phyloP scores from a whole-genome alignment of 1,139 yeast species.

The Yamadazyma dendronema region DNA sequence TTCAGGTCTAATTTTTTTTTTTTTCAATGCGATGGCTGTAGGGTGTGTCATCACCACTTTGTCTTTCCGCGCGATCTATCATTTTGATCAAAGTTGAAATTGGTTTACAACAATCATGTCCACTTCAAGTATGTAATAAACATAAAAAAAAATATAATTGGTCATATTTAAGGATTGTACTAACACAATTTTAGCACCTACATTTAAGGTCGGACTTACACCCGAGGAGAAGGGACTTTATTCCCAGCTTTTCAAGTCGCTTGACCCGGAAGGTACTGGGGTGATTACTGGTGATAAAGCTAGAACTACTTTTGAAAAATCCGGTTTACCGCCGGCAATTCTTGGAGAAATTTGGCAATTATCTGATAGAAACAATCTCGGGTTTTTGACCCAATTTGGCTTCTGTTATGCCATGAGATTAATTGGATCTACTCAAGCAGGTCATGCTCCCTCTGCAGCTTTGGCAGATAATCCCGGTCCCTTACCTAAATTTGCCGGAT shows the following conservation, averaged over 20 bases:
- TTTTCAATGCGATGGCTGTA: slow-evolving; percentile 8
- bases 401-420: slow-evolving; percentile 86
- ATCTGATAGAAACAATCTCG: slow-evolving; percentile 82
- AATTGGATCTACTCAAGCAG: slow-evolving; percentile 85
- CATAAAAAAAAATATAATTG: no score
- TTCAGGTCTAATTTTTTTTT: slow-evolving; percentile 11
- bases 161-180: no score
- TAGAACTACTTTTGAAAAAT: slow-evolving; percentile 79
- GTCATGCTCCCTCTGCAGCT: slow-evolving; percentile 51
- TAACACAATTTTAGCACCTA: no score
- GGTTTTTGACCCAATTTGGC: slow-evolving; percentile 78
- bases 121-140: no score
- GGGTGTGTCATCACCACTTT: neutral
- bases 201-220: slow-evolving; percentile 56
- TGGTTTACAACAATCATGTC: neutral
- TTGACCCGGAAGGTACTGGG: slow-evolving; percentile 80
- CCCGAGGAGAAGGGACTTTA: slow-evolving; percentile 76
- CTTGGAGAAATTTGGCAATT: slow-evolving; percentile 94
- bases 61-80: neutral
- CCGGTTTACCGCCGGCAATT: slow-evolving; percentile 74
- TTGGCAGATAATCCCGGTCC: slow-evolving; percentile 60
- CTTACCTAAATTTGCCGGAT: slow-evolving; percentile 50
- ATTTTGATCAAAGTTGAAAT: neutral
- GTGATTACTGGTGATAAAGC: slow-evolving; percentile 89
- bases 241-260: slow-evolving; percentile 69